Evolutionary conservation across 495 filamentous ascomycete genomes (phyloP), one percentile per base, ranked within the genome.

Genomic region (Oidiodendron maius): DNA sequence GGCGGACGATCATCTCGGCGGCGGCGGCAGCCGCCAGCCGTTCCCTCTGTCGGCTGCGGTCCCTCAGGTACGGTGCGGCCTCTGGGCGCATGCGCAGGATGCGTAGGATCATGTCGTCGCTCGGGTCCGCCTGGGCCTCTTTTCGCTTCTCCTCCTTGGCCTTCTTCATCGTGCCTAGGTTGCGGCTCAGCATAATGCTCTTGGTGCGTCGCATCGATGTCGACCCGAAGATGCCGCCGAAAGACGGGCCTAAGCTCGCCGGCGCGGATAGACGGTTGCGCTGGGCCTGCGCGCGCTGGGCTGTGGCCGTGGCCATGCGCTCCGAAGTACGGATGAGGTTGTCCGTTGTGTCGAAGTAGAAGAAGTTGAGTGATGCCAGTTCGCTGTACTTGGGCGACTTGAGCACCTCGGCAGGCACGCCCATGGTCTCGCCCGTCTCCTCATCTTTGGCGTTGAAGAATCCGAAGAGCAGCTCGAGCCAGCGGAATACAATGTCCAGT

Each of bases 381-480:
- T 99, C 94, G 69, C 96, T 91, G 70, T 95, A 97, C 77, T 99
- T 99, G 55, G 93, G 88, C 45, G 86, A 93, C 66, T 90, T 94
- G 57, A 99, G 76, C 20, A 96, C 83, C 63, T 95, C 89, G 12
- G 88, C 74, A 0, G 93, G 84, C 5, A 99, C 87, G 45, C 94
- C 94, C 50, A 87, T 75, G 9, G 83, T 84, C 63, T 90, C 86
- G 38, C 93, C 91, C 11, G 84, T 87, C 47, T 81, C 76, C 55
- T 93, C 89, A 59, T 97, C 93, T 42, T 83, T 71, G 36, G 91
- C 93, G 58, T 96, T 82, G 78, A 99, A 97, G 71, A 99, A 99
- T 52, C 84, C 84, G 54, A 94, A 83, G 20, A 99, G 83, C 11
- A 95, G 72, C 67, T 95, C 75, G 47, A 97, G 77, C 94, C 94